These are phyloP conservation scores for Lentinula edodes DNA, from an alignment of 768 basidiomycete species.

Conservation along the genomic window DNA sequence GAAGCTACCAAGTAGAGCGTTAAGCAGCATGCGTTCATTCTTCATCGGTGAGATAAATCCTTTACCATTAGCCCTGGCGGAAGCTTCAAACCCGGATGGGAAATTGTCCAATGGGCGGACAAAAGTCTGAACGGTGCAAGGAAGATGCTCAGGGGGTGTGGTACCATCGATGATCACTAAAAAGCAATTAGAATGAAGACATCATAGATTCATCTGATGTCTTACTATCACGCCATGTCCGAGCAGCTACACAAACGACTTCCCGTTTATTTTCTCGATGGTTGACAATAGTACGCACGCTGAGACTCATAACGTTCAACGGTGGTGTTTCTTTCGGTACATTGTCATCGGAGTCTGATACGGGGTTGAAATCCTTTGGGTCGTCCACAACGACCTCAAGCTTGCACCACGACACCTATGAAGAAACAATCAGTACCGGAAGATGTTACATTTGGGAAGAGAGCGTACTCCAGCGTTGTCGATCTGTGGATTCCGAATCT, in stretches of 20 bases:
- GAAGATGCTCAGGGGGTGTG: slow-evolving; percentile 82
- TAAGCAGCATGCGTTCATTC: slow-evolving; percentile 84
- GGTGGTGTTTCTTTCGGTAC: slow-evolving; percentile 83
- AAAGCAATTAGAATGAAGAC: neutral
- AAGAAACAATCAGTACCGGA: neutral
- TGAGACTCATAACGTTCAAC: slow-evolving; percentile 85
- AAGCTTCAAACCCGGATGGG: slow-evolving; percentile 76
- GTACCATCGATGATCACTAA: slow-evolving; percentile 87
- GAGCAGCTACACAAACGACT: slow-evolving; percentile 76
- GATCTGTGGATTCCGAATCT: slow-evolving; percentile 69
- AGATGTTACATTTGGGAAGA: slow-evolving; percentile 3
- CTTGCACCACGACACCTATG: slow-evolving; percentile 94
- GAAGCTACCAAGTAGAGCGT: slow-evolving; percentile 63
- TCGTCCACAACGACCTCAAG: slow-evolving; percentile 78
- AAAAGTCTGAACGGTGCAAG: slow-evolving; percentile 80
- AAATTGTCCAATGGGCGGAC: slow-evolving; percentile 87
- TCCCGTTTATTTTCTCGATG: slow-evolving; percentile 94
- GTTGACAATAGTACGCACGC: slow-evolving; percentile 87
- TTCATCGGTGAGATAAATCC: slow-evolving; percentile 68
- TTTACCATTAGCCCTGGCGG: slow-evolving; percentile 57
- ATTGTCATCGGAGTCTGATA: slow-evolving; percentile 61
- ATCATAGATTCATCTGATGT: neutral
- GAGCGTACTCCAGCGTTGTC: slow-evolving; percentile 72
- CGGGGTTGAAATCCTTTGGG: slow-evolving; percentile 85
- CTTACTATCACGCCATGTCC: slow-evolving; percentile 71